These are phyloP conservation scores for Calycina herbarum DNA, from an alignment of 2,329 filamentous ascomycete species.

Conservation along the genomic window DNA sequence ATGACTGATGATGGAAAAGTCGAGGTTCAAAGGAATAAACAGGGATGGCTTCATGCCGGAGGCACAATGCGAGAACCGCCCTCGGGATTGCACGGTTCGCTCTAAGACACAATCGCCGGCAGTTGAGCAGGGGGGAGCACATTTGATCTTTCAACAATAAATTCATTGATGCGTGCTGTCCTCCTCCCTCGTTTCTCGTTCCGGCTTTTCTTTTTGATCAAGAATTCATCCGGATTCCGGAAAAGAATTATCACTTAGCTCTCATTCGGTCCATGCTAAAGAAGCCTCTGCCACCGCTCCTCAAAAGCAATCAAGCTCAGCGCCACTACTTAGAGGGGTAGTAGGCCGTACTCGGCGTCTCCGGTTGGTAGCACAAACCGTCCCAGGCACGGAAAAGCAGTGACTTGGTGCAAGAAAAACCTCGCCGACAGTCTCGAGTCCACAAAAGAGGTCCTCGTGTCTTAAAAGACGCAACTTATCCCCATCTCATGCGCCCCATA, in stretches of 20 bases:
- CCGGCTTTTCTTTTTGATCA: no score
- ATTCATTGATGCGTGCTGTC: no score
- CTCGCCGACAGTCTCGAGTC: conserved; percentile 7
- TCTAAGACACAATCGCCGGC: not conserved
- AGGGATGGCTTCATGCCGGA: no score
- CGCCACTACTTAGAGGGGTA: not conserved
- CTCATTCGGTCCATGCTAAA: not conserved
- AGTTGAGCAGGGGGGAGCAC: no score
- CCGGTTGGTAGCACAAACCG: not conserved
- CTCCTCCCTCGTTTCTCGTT: no score
- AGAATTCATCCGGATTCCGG: no score
- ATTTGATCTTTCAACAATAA: no score
- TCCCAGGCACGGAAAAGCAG: not conserved
- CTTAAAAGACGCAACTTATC: conserved; percentile 6
- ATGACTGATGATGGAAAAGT: no score
- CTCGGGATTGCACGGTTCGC: conserved; percentile 15
- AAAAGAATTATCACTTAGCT: not conserved
- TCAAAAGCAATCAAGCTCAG: not conserved
- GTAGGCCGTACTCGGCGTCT: no score
- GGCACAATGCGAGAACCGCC: not conserved
- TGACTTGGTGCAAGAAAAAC: not conserved
- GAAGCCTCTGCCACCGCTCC: not conserved
- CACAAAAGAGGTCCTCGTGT: conserved; percentile 1
- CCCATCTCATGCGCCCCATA: conserved; percentile 5
- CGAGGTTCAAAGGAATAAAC: no score